Evolutionary conservation across 441 rosid species (phyloP).

Genomic region (Brassica hybrid): DNA sequence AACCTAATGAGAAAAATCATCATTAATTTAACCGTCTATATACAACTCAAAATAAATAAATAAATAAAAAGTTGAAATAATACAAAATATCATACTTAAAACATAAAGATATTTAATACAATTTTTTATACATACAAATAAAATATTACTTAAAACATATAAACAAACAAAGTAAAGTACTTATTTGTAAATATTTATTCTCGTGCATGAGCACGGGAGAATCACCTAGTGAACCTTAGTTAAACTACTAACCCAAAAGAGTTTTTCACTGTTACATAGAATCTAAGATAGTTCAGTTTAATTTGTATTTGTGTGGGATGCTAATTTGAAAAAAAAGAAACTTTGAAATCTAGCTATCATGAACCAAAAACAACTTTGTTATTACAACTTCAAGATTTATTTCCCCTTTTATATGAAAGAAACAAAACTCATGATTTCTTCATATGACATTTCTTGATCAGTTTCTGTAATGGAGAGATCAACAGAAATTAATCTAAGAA

Average conservation of each 20-base stretch:
- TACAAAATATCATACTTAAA: too few relatives aligned
- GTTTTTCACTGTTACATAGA: background rate
- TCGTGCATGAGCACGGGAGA: too few relatives aligned
- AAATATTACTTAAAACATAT: too few relatives aligned
- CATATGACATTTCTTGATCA: constrained; percentile 28
- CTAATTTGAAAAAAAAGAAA: background rate
- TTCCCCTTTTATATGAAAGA: constrained; percentile 5
- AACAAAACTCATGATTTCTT: constrained; percentile 29
- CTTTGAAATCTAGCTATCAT: background rate
- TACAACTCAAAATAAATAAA: too few relatives aligned
- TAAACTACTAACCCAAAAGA: background rate
- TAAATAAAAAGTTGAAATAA: too few relatives aligned
- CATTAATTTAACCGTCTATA: too few relatives aligned
- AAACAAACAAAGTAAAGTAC: too few relatives aligned
- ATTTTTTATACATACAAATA: too few relatives aligned
- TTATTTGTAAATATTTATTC: too few relatives aligned
- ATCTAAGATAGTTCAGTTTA: constrained; percentile 15
- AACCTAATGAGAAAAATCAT: too few relatives aligned
- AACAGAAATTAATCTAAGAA: constrained; percentile 15
- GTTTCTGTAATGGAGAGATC: constrained; percentile 17
- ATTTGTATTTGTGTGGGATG: background rate
- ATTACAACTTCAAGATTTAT: background rate
- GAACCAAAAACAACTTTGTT: background rate
- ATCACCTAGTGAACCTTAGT: background rate
- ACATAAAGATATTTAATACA: too few relatives aligned